These are phyloP conservation scores for Chlorella sp. DNA, from an alignment of 139 green algal genomes.

Conservation along the genomic window DNA sequence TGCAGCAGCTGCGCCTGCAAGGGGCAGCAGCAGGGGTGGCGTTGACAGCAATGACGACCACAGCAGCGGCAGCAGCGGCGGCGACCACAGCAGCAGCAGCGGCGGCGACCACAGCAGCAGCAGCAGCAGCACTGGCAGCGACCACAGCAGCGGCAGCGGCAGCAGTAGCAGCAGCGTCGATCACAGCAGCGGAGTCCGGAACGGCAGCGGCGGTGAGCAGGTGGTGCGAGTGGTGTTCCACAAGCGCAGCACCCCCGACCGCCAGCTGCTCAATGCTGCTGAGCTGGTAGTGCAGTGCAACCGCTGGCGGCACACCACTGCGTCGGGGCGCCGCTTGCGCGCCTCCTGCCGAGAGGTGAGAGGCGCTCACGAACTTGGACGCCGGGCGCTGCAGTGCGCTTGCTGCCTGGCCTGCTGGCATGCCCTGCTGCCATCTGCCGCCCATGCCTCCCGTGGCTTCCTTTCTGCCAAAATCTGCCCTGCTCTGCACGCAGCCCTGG, in stretches of 20 bases:
- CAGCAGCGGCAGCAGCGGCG: background rate
- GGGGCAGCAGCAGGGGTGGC: too few species aligned
- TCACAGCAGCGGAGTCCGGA: background rate
- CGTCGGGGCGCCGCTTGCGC: background rate
- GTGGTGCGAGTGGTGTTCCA: slow-evolving; percentile 10
- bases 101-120: background rate
- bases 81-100: background rate
- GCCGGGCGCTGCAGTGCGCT: too few species aligned
- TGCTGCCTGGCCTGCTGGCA: too few species aligned
- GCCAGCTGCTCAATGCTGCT: slow-evolving; percentile 18
- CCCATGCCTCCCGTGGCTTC: too few species aligned
- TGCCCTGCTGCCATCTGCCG: too few species aligned
- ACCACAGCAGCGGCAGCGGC: background rate
- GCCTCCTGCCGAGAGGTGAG: slow-evolving; percentile 3
- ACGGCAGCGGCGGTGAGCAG: background rate
- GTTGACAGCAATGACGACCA: background rate
- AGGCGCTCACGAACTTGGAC: background rate
- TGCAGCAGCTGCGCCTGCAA: background rate
- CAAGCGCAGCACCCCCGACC: background rate
- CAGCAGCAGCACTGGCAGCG: background rate
- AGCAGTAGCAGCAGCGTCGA: background rate
- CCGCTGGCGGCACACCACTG: background rate
- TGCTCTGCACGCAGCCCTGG: too few species aligned
- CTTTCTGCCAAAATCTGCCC: too few species aligned
- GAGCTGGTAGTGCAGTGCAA: slow-evolving; percentile 19